Conservation (phyloP, 257 asterid genomes). For the Fraxinus americana region DNA sequence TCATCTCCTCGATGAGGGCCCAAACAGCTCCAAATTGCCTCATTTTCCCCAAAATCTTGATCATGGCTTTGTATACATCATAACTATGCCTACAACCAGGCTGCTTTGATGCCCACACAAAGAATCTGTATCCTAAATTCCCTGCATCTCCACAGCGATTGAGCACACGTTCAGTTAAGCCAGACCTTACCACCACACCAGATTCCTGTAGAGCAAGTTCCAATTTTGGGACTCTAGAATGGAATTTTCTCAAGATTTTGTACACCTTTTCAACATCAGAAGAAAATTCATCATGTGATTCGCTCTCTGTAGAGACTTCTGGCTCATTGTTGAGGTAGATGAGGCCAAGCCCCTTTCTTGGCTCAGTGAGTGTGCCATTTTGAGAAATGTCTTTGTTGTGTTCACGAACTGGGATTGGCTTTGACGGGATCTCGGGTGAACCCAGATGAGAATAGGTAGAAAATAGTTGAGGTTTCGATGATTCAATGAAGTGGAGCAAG, state of each 20-base stretch:
- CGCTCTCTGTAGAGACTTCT: slow-evolving; percentile 30
- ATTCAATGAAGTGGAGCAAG: slow-evolving; percentile 29
- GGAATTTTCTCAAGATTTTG: slow-evolving; percentile 65
- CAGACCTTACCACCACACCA: slow-evolving; percentile 65
- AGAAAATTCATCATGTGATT: slow-evolving; percentile 61
- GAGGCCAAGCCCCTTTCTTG: slow-evolving; percentile 43
- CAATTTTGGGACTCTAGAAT: slow-evolving; percentile 77
- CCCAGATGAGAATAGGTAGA: slow-evolving; percentile 42
- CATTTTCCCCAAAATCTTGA: slow-evolving; percentile 80
- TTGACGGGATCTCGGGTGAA: slow-evolving; percentile 33
- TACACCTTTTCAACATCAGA: slow-evolving; percentile 81
- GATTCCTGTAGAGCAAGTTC: slow-evolving; percentile 87
- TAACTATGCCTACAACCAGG: slow-evolving; percentile 73
- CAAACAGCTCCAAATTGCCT: slow-evolving; percentile 95
- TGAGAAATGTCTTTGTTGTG: slow-evolving; percentile 19
- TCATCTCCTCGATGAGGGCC: slow-evolving; percentile 95
- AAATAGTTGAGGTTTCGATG: slow-evolving; percentile 31
- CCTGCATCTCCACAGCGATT: slow-evolving; percentile 97
- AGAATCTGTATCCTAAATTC: slow-evolving; percentile 82
- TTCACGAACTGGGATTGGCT: slow-evolving; percentile 9
- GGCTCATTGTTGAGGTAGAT: slow-evolving; percentile 46
- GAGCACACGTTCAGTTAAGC: slow-evolving; percentile 84
- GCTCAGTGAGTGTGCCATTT: slow-evolving; percentile 27
- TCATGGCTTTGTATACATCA: slow-evolving; percentile 82
- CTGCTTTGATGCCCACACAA: slow-evolving; percentile 79